These are phyloP conservation scores for Phoma sp. DNA, from an alignment of 2,329 filamentous ascomycete genomes.

Conservation along the genomic window DNA sequence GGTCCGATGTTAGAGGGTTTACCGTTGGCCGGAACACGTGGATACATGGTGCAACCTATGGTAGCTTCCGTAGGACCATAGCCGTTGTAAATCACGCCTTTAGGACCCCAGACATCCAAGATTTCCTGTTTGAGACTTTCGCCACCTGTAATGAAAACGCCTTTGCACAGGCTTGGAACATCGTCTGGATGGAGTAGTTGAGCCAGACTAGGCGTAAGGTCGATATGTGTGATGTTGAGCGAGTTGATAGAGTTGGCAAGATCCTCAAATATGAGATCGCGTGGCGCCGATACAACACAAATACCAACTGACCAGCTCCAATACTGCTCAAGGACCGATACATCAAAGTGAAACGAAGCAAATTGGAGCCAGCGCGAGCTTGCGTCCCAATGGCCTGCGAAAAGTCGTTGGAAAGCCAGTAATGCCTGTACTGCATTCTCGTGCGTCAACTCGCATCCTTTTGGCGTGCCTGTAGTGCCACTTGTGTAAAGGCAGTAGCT, in stretches of 20 bases:
- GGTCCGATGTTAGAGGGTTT: constrained; percentile 86
- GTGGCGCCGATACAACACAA: constrained; percentile 78
- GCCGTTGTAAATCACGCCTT: constrained; percentile 85
- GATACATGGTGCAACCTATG: constrained; percentile 89
- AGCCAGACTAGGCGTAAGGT: constrained; percentile 87
- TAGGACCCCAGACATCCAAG: constrained; percentile 80
- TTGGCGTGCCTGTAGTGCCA: constrained; percentile 84
- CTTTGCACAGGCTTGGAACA: constrained; percentile 77
- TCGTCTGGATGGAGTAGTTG: constrained; percentile 78
- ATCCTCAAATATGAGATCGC: constrained; percentile 86
- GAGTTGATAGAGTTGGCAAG: constrained; percentile 73
- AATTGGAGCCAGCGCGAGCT: constrained; percentile 88
- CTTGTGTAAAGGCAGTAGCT: constrained; percentile 90
- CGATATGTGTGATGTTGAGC: constrained; percentile 84
- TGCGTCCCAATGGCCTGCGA: constrained; percentile 73
- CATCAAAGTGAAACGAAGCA: constrained; percentile 92
- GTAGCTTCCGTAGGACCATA: constrained; percentile 91
- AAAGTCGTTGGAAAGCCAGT: constrained; percentile 82
- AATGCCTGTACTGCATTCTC: constrained; percentile 89
- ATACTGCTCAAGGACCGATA: constrained; percentile 90
- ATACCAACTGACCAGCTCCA: constrained; percentile 96
- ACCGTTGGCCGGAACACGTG: constrained; percentile 76
- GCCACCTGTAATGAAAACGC: constrained; percentile 92
- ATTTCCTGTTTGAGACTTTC: constrained; percentile 90
- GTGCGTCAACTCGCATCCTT: constrained; percentile 87